Conservation (phyloP, 768 basidiomycete species). For the Russula sp. region DNA sequence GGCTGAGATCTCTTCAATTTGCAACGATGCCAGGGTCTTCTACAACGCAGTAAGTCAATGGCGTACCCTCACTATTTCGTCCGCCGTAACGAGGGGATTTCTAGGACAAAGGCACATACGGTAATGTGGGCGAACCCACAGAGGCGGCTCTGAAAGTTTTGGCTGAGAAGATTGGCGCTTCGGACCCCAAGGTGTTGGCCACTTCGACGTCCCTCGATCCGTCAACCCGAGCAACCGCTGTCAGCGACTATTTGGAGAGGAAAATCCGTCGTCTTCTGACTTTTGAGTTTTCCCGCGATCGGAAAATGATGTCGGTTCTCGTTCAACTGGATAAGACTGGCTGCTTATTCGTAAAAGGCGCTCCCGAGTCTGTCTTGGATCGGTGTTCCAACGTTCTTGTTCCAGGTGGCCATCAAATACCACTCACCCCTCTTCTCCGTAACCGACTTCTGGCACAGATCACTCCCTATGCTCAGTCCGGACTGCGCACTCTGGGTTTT, state of each 20-base stretch:
- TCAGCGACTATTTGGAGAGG: conserved; percentile 80
- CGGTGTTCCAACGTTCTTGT: conserved; percentile 75
- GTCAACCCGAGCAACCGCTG: conserved; percentile 67
- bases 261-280: conserved; percentile 80
- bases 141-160: conserved; percentile 96
- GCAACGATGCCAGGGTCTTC: conserved; percentile 90
- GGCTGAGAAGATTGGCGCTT: conserved; percentile 87
- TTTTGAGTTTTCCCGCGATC: conserved; percentile 96
- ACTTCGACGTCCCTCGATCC: conserved; percentile 57
- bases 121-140: conserved; percentile 92
- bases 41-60: conserved; percentile 62
- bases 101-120: conserved; percentile 76
- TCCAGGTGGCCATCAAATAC: conserved; percentile 53
- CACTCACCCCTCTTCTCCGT: conserved; percentile 63
- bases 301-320: conserved; percentile 99
- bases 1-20: conserved; percentile 88
- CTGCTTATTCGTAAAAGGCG: conserved; percentile 92
- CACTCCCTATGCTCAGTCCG: conserved; percentile 69
- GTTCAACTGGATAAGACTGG: conserved; percentile 65
- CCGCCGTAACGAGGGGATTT: conserved; percentile 21
- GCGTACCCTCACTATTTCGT: neutral
- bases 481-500: conserved; percentile 87
- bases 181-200: conserved; percentile 54
- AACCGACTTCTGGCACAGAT: conserved; percentile 61
- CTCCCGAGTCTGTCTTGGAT: conserved; percentile 92